These are phyloP conservation scores for Aspergillus ochraceus DNA, from an alignment of 2,329 filamentous ascomycete species.

Conservation along the genomic window DNA sequence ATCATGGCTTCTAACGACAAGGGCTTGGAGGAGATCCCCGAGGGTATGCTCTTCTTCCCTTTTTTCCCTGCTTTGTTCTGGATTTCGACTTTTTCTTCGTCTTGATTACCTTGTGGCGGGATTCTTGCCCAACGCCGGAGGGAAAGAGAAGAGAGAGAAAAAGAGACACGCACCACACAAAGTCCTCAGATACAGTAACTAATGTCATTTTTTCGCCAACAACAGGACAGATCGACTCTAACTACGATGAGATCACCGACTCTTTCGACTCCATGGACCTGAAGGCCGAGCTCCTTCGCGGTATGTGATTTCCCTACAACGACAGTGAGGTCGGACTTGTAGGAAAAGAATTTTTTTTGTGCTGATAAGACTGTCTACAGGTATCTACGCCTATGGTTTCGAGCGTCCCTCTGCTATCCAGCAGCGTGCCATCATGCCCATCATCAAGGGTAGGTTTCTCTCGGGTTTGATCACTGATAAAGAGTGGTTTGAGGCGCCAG, in stretches of 20 bases:
- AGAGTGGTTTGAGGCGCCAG: neutral
- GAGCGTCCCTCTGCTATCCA: constrained; percentile 99
- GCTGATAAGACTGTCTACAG: constrained; percentile 42
- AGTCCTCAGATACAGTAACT: constrained; percentile 2
- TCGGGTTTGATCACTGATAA: neutral
- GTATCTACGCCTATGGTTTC: constrained; percentile 99
- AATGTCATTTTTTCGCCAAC: constrained; percentile 11
- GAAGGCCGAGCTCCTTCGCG: constrained; percentile 95
- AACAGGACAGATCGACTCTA: constrained; percentile 97
- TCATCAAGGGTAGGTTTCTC: constrained; percentile 84
- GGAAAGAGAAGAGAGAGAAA: constrained; percentile 11
- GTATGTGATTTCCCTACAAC: constrained; percentile 50
- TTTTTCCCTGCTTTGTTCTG: constrained; percentile 4
- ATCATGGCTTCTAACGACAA: constrained; percentile 95
- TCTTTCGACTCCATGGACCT: constrained; percentile 98
- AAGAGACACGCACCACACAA: constrained; percentile 13
- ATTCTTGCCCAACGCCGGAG: constrained; percentile 2
- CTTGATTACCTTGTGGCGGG: neutral
- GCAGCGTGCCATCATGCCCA: constrained; percentile 99
- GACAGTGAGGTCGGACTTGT: constrained; percentile 24
- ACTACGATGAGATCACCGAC: constrained; percentile 99
- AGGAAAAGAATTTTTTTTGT: constrained; percentile 21
- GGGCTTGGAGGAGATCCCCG: constrained; percentile 96
- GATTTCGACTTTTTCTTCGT: neutral
- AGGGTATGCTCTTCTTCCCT: constrained; percentile 65